These are phyloP conservation scores for Colletotrichum lentis DNA, from an alignment of 2,329 filamentous ascomycete genomes.

Conservation along the genomic window DNA sequence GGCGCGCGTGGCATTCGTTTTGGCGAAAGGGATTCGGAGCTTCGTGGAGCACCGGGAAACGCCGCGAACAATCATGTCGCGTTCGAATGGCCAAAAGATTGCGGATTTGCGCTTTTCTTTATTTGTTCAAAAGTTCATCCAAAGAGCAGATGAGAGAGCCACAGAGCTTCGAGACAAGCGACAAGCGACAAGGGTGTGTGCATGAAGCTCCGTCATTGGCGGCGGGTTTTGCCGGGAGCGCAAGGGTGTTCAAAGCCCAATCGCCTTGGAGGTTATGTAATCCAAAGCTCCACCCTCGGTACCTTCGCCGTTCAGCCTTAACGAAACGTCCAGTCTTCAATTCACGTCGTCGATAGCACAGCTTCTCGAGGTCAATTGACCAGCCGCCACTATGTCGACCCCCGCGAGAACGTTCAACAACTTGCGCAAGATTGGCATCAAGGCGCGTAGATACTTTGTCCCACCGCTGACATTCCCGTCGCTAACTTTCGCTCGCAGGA, in stretches of 20 bases:
- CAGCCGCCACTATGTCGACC: slow-evolving; percentile 80
- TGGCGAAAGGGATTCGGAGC: slow-evolving; percentile 37
- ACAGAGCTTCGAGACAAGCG: slow-evolving; percentile 20
- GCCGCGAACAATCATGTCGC: slow-evolving; percentile 48
- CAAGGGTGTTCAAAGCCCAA: slow-evolving; percentile 27
- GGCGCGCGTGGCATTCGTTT: slow-evolving; percentile 21
- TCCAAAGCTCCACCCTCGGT: slow-evolving; percentile 17
- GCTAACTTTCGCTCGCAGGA: slow-evolving; percentile 64
- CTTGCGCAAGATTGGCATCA: slow-evolving; percentile 85
- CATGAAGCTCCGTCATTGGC: slow-evolving; percentile 39
- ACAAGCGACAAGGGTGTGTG: slow-evolving; percentile 23
- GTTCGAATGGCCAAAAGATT: neutral
- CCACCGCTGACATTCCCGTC: slow-evolving; percentile 14
- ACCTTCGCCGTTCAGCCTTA: slow-evolving; percentile 33
- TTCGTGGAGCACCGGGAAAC: slow-evolving; percentile 45
- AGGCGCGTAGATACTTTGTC: slow-evolving; percentile 63
- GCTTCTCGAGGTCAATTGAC: slow-evolving; percentile 45
- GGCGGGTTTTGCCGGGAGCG: slow-evolving; percentile 29
- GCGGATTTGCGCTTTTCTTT: neutral
- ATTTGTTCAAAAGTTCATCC: slow-evolving; percentile 2
- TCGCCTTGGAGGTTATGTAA: slow-evolving; percentile 32
- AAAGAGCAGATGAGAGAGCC: neutral
- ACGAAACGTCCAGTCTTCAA: slow-evolving; percentile 35
- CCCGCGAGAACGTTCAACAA: slow-evolving; percentile 86
- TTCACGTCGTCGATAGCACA: slow-evolving; percentile 26